These are phyloP conservation scores for Aspergillus leporis DNA, from an alignment of 495 filamentous ascomycete species.

Conservation along the genomic window DNA sequence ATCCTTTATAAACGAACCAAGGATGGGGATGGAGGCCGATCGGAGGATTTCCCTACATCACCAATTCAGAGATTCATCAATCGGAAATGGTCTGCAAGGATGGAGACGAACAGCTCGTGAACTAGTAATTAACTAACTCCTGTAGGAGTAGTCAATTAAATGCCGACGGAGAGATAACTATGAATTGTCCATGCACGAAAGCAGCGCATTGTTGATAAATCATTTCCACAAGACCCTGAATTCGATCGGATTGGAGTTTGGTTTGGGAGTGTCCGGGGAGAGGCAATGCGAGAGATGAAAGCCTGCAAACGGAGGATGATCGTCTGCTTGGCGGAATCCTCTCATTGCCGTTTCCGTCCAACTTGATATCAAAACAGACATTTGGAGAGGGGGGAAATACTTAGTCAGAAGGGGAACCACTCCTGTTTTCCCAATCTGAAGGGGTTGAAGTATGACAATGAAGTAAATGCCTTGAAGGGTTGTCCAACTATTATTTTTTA, in stretches of 20 bases:
- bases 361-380: not conserved
- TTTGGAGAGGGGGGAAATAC: not conserved
- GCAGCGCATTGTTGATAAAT: constrained; percentile 5
- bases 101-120: not conserved
- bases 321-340: not conserved
- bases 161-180: not conserved
- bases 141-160: not conserved
- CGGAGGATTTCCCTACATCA: constrained; percentile 1
- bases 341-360: not conserved
- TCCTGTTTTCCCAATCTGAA: too few relatives aligned
- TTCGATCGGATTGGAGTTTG: too few relatives aligned
- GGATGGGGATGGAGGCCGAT: not conserved
- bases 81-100: constrained; percentile 4
- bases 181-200: not conserved
- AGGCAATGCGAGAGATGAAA: constrained; percentile 1
- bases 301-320: constrained; percentile 12
- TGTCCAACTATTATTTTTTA: not conserved
- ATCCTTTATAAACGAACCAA: constrained; percentile 6
- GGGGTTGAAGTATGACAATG: not conserved
- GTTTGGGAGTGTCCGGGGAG: constrained; percentile 1
- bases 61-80: not conserved
- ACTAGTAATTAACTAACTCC: not conserved
- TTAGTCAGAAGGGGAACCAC: not conserved
- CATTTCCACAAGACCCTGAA: not conserved
- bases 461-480: not conserved